These are phyloP conservation scores for Melocanna baccifera DNA, from an alignment of 176 grass and related monocot species.

Conservation along the genomic window DNA sequence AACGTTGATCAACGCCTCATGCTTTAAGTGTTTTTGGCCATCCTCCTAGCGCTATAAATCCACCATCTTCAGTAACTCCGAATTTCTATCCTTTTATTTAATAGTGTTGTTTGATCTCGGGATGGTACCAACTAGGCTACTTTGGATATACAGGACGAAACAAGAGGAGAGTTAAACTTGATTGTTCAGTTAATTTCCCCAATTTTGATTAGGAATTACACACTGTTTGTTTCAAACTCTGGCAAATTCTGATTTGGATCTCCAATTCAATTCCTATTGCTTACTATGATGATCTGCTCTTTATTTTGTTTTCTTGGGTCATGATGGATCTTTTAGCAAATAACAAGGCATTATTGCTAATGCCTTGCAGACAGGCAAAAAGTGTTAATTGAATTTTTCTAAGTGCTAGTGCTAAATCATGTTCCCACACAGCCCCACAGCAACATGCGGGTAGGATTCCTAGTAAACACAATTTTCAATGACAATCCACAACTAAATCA, in stretches of 20 bases:
- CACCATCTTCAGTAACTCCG: no score
- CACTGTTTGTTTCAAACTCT: neutral
- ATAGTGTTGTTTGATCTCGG: no score
- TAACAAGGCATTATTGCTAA: neutral
- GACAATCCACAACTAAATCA: slow-evolving; percentile 5
- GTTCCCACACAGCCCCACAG: neutral
- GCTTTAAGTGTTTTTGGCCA: no score
- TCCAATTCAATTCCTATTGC: no score
- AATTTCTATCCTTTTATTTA: no score
- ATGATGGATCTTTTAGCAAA: neutral
- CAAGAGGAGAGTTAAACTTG: no score
- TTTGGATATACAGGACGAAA: no score
- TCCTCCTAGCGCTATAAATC: no score
- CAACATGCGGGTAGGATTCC: neutral
- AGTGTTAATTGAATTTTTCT: neutral
- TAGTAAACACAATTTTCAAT: neutral
- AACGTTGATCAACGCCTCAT: no score
- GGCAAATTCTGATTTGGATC: no score
- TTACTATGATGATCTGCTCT: neutral
- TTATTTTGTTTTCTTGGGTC: neutral
- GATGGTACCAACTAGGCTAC: no score
- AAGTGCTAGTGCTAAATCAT: neutral
- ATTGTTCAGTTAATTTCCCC: no score
- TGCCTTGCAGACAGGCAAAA: neutral
- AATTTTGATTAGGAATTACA: neutral